Evolutionary conservation across 257 asterid species (phyloP).

Genomic region (Solanum medicagineum): DNA sequence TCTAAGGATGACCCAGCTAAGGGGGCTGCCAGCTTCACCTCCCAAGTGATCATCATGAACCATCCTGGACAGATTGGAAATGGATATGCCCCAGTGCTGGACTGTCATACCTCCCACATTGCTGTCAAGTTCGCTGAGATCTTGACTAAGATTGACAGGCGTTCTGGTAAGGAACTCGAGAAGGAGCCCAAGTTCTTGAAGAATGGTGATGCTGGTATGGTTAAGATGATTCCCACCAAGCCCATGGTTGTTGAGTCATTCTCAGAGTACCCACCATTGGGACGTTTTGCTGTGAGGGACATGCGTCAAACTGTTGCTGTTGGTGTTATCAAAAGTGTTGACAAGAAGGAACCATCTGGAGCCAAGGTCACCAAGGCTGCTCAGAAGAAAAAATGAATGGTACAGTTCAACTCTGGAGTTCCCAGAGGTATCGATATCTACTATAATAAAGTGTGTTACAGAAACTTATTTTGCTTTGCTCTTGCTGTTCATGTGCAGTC

Average conservation of each 20-base stretch:
- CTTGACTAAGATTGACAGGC: slow-evolving; percentile 66
- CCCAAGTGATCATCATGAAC: slow-evolving; percentile 75
- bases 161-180: slow-evolving; percentile 73
- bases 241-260: slow-evolving; percentile 78
- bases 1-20: slow-evolving; percentile 76
- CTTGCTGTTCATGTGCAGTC: not conserved
- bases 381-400: slow-evolving; percentile 55
- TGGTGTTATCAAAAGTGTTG: slow-evolving; percentile 59
- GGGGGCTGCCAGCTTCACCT: slow-evolving; percentile 53
- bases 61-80: slow-evolving; percentile 74
- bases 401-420: not conserved
- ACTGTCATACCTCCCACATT: slow-evolving; percentile 66
- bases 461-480: not conserved
- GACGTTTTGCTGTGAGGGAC: slow-evolving; percentile 65
- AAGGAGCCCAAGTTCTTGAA: slow-evolving; percentile 69
- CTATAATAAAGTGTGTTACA: not conserved
- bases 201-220: slow-evolving; percentile 64
- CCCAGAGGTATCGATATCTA: not conserved
- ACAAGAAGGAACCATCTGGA: slow-evolving; percentile 63
- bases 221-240: slow-evolving; percentile 80
- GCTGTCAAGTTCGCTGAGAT: slow-evolving; percentile 59
- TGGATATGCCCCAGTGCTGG: slow-evolving; percentile 63
- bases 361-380: slow-evolving; percentile 85
- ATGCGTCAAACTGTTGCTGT: slow-evolving; percentile 81
- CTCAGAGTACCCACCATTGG: slow-evolving; percentile 48